Base-by-base conservation (phyloP, 345 rosid species). In the Pugionium cornutum region DNA sequence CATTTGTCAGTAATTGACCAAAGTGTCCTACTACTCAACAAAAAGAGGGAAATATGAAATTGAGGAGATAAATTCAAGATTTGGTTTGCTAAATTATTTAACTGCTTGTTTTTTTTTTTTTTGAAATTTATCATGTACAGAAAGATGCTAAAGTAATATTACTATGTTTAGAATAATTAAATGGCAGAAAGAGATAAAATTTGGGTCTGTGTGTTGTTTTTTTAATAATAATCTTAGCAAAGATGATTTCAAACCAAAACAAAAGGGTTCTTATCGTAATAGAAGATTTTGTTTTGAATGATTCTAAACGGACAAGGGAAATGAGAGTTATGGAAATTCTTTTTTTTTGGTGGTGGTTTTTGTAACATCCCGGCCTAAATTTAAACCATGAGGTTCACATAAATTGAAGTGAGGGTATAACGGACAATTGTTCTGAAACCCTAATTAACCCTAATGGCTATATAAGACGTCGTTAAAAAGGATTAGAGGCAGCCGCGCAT, bases 1-100 rank as follows among this genome's bases (percentile, higher is more conserved):
- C 64, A 74, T 47, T 67, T 61, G 73, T 35, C 68, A 40, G 53
- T 46, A 62, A 60, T 53, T 67, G 73, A 67, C 73, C 25, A 53
- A 45, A 54, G 3, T 53, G 41, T 40, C 77, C 68, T 61, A 44
- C 3, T 3, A 5, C 53, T 73, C 35, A 45, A n/a, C 29, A 49
- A 57, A 72, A 35, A 3, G 39, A 8, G 11, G 11, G 2, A n/a
- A 53, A 70, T 27, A 11, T 33, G 3, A 42, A 9, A 32, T 62
- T 7, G 29, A 31, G 40, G 25, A 40, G 31, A 3, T 51, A 40
- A 18, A 18, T 18, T 18, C 18, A 18, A 18, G 18, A 18, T 18
- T 18, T 18, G 18, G 18, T 18, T 18, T 18, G 18, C 18, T 18
- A 18, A 18, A 18, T 18, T 18, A 18, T 18, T 18, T 1, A 36